phyloP scores from a whole-genome alignment of 2,329 filamentous ascomycete species.

The Botrytis cinerea region DNA sequence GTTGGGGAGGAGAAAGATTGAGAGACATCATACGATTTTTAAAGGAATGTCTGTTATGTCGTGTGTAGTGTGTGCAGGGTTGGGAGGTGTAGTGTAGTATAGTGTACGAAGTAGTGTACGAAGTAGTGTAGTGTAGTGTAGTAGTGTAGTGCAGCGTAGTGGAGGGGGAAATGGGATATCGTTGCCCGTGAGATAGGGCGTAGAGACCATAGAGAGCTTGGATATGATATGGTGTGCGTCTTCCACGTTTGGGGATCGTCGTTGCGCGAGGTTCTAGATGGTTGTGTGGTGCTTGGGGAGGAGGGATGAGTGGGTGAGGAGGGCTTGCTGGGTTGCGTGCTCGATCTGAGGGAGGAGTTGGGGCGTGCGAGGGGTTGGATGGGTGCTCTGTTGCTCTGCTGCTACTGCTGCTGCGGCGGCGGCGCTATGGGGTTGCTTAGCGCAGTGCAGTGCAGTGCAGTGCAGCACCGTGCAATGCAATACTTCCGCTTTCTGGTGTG shows the following conservation, averaged over 20 bases:
- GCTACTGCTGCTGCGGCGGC: neutral
- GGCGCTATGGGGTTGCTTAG: neutral
- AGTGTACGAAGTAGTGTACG: neutral
- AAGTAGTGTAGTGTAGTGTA: too few relatives aligned
- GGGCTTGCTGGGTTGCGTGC: neutral
- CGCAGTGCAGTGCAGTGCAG: neutral
- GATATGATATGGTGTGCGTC: neutral
- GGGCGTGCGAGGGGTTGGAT: neutral
- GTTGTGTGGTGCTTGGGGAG: neutral
- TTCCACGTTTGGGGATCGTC: slow-evolving; percentile 6
- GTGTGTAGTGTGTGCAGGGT: neutral
- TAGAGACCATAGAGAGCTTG: neutral
- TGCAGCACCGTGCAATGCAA: neutral
- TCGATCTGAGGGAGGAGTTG: neutral
- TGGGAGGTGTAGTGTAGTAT: neutral
- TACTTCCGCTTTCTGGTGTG: neutral
- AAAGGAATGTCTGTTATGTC: too few relatives aligned
- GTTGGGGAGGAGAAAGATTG: neutral
- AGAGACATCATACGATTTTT: neutral
- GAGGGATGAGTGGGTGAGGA: neutral
- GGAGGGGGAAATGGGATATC: neutral
- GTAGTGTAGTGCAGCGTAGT: too few relatives aligned
- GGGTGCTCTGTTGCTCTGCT: neutral
- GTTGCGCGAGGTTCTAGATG: neutral
- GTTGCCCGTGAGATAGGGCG: neutral